A percentile compares a stretch with the other conserved stretches of the same genome.
Conservation (phyloP, 495 filamentous ascomycete species). For the Paragyromitra xinjiangensis region DNA sequence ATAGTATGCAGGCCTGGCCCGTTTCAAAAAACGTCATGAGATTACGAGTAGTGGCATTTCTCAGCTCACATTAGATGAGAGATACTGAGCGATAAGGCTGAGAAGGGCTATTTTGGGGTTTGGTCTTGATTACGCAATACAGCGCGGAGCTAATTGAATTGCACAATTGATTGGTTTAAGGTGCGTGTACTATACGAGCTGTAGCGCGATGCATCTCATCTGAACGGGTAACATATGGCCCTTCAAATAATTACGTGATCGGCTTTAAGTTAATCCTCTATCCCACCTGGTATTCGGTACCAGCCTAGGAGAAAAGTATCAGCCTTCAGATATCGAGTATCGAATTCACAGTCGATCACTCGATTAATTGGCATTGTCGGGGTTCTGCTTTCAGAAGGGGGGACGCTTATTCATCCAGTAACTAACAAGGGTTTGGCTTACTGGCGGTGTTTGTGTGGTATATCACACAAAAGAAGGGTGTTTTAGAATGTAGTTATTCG, state of each 20-base stretch:
- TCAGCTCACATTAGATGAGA: not conserved
- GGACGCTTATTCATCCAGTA: not conserved
- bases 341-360: conserved; percentile 28
- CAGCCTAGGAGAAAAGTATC: not conserved
- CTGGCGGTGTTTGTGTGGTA: too few species aligned
- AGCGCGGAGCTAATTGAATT: not conserved
- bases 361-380: not conserved
- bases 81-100: not conserved
- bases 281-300: not conserved
- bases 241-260: not conserved
- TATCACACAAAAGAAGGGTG: too few species aligned
- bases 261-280: not conserved
- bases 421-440: too few species aligned
- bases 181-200: not conserved
- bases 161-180: not conserved
- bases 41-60: not conserved
- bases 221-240: not conserved
- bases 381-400: not conserved
- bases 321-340: not conserved
- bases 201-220: not conserved
- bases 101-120: not conserved
- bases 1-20: too few species aligned
- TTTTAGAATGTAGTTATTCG: not conserved
- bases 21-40: too few species aligned
- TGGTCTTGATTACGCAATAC: not conserved